Base-by-base conservation (phyloP, 495 filamentous ascomycete genomes). In the Penicillium crystallinum region DNA sequence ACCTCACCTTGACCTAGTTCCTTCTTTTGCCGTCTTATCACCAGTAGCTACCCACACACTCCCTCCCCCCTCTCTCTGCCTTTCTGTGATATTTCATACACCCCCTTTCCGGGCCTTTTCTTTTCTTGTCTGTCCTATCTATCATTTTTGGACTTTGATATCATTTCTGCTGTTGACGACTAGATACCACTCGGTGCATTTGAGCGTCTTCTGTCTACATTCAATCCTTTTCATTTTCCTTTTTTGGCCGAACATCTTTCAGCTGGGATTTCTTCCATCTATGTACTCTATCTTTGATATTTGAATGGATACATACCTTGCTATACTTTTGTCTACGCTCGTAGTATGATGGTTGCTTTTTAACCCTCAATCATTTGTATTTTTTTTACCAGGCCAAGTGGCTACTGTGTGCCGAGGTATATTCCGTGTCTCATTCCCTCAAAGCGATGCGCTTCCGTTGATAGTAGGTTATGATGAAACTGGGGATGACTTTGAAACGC, bases 111-210 rank as follows among this genome's bases (percentile, higher is more conserved):
- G 12, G 37, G 48, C 14, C 9, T 25, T 39, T 41, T 41, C 17
- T 15, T 31, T 12, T 50, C 21, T 41, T 33, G 17, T 50, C 48
- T 56, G 47, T 55, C 56, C 44, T 49, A 39, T 47, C 53, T 56
- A 47, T 52, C 52, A 53, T 55, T 65, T 57, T 51, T 35, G 45
- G 31, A 23, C 44, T 35, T 8, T 27, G 6, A 14, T 35, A 27
- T 47, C 21, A 62, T 11, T 61, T 45, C 38, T 41, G 33, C 44
- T 47, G 46, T 49, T 50, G 48, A 50, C 48, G 48, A 50, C 29
- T 50, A 50, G 48, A 50, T 50, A 50, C 48, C 48, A 50, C 38
- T 33, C 37, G 48, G 48, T 50, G 48, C 48, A 50, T 50, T 50
- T 50, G 48, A 50, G 48, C 48, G 48, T 50, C 48, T 42, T 21